Conservation (phyloP, 495 filamentous ascomycete genomes). For the Daldinia decipiens region DNA sequence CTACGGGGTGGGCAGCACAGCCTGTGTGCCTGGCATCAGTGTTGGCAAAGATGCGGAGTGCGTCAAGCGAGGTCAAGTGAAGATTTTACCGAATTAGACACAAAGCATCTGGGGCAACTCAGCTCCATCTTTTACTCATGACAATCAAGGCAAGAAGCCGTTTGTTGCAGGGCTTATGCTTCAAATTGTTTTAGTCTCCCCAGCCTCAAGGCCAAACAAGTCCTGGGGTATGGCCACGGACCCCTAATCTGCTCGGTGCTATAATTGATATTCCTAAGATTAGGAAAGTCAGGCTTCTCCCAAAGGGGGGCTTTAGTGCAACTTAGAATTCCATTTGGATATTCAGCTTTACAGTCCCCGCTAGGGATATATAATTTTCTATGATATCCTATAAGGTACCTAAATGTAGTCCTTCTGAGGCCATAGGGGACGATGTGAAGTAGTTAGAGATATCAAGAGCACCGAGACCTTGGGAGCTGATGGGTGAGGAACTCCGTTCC, state of each 20-base stretch:
- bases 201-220: constrained; percentile 45
- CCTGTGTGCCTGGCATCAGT: constrained; percentile 40
- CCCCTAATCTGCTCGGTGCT: constrained; percentile 42
- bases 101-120: constrained; percentile 41
- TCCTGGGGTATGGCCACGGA: constrained; percentile 39
- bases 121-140: constrained; percentile 42
- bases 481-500: constrained; percentile 42
- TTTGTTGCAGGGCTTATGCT: constrained; percentile 45
- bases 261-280: constrained; percentile 40
- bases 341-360: constrained; percentile 1
- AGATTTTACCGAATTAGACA: constrained; percentile 42
- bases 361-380: constrained; percentile 1
- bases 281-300: constrained; percentile 26
- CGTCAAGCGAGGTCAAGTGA: constrained; percentile 43
- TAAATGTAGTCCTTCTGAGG: neutral
- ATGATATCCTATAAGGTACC: neutral
- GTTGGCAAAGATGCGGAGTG: constrained; percentile 43
- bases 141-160: constrained; percentile 49
- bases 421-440: neutral
- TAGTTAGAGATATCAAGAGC: constrained; percentile 26
- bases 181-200: constrained; percentile 45
- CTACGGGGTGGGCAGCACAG: constrained; percentile 37
- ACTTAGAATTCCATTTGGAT: constrained; percentile 12
- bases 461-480: constrained; percentile 32
- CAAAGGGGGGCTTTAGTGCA: constrained; percentile 20